A percentile compares a stretch with the other conserved stretches of the same genome.
These are phyloP conservation scores for Verticillium alfalfae DNA, from an alignment of 2,329 filamentous ascomycete species.

Conservation along the genomic window DNA sequence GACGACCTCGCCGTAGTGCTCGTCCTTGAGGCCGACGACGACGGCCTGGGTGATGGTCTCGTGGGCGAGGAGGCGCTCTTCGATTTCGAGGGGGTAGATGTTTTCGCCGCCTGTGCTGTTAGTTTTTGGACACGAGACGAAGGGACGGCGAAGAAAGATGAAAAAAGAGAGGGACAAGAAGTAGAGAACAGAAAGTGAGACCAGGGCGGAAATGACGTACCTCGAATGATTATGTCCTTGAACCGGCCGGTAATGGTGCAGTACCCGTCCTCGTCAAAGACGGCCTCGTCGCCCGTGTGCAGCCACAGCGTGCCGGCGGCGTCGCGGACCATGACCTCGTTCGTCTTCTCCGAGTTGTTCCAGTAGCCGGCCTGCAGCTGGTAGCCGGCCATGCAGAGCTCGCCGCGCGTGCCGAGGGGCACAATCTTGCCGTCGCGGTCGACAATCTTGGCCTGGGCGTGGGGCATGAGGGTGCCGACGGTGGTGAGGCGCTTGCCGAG, in stretches of 20 bases:
- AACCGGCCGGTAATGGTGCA: conserved; percentile 70
- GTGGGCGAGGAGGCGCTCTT: conserved; percentile 65
- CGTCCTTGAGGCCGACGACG: conserved; percentile 64
- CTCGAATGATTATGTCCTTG: conserved; percentile 76
- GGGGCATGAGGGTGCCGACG: conserved; percentile 71
- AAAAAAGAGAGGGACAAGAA: neutral
- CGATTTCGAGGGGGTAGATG: conserved; percentile 69
- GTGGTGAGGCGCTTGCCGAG: conserved; percentile 63
- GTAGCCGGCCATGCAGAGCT: conserved; percentile 75
- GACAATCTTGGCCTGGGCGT: conserved; percentile 72
- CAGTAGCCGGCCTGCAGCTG: conserved; percentile 64
- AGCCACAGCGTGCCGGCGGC: conserved; percentile 53
- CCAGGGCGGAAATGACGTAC: conserved; percentile 23
- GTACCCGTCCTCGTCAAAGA: conserved; percentile 63
- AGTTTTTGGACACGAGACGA: neutral
- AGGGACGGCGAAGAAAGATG: neutral
- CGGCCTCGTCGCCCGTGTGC: conserved; percentile 64
- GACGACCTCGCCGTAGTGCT: conserved; percentile 70
- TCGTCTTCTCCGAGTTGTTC: conserved; percentile 71
- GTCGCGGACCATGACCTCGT: conserved; percentile 50
- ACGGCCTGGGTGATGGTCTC: conserved; percentile 57
- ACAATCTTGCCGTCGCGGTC: conserved; percentile 61
- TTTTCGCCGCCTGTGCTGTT: conserved; percentile 57
- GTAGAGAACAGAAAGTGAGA: neutral
- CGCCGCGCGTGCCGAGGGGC: conserved; percentile 62